Evolutionary conservation across 1,284 basidiomycete species (phyloP).

Genomic region (Melampsora abietis-canadensis): DNA sequence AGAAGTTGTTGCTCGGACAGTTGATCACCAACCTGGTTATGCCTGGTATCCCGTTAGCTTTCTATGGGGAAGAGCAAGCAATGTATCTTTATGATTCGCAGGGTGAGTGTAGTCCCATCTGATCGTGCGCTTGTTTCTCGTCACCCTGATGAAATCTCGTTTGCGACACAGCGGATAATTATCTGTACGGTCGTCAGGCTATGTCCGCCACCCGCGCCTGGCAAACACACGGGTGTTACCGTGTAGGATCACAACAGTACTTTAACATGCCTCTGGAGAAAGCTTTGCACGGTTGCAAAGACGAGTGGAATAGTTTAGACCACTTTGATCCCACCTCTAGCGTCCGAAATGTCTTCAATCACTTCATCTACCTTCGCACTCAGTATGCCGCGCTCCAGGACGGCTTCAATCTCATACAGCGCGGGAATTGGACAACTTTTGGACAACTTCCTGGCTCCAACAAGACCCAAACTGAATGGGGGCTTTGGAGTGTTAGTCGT

Average conservation of each 20-base stretch:
- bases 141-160: neutral
- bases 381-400: conserved; percentile 73
- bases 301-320: conserved; percentile 82
- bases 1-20: conserved; percentile 68
- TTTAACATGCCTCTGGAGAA: conserved; percentile 81
- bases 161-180: conserved; percentile 4
- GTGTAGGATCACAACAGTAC: conserved; percentile 79
- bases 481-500: conserved; percentile 70
- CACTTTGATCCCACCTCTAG: conserved; percentile 87
- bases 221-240: conserved; percentile 87
- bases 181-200: conserved; percentile 69
- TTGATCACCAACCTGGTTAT: conserved; percentile 75
- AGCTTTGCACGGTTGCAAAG: conserved; percentile 71
- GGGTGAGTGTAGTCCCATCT: conserved; percentile 30
- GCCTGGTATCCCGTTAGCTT: conserved; percentile 74
- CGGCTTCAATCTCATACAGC: conserved; percentile 72
- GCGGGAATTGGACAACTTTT: conserved; percentile 73
- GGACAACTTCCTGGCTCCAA: conserved; percentile 80
- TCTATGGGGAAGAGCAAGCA: conserved; percentile 45
- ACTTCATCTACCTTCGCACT: conserved; percentile 67
- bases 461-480: conserved; percentile 71
- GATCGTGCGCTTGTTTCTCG: conserved; percentile 61
- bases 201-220: conserved; percentile 79
- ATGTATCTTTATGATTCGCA: conserved; percentile 44
- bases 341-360: conserved; percentile 67